Conservation (phyloP, 2,329 filamentous ascomycete genomes). For the Byssothecium circinans region DNA sequence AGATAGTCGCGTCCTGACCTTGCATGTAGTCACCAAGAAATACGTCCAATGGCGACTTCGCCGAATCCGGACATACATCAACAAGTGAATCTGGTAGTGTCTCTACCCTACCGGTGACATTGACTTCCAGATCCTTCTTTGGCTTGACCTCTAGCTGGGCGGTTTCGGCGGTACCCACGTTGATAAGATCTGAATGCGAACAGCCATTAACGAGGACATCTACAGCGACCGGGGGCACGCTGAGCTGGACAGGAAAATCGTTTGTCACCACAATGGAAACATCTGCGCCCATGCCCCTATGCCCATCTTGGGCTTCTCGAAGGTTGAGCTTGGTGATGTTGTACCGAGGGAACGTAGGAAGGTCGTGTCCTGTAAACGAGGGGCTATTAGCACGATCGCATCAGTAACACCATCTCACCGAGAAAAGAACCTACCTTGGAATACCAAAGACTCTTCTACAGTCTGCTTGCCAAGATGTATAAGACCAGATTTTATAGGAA, state of each 20-base stretch:
- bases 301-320: constrained; percentile 64
- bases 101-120: constrained; percentile 71
- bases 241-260: constrained; percentile 74
- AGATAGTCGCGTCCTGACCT: constrained; percentile 76
- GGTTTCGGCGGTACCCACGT: constrained; percentile 75
- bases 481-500: constrained; percentile 77
- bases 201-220: constrained; percentile 86
- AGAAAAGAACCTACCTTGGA: constrained; percentile 73
- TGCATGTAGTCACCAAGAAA: constrained; percentile 80
- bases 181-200: constrained; percentile 69
- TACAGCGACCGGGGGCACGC: constrained; percentile 79
- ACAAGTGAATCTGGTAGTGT: constrained; percentile 75
- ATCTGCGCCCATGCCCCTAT: constrained; percentile 74
- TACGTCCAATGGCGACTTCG: constrained; percentile 80
- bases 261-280: constrained; percentile 73
- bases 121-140: constrained; percentile 65
- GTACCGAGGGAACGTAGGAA: constrained; percentile 79
- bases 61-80: constrained; percentile 71
- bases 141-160: constrained; percentile 68
- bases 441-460: constrained; percentile 72
- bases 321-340: constrained; percentile 81
- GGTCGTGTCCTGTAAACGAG: constrained; percentile 53
- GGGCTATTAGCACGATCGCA: constrained; percentile 38
- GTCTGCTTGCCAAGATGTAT: constrained; percentile 76
- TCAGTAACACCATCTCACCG: constrained; percentile 48